Conservation (phyloP, 495 filamentous ascomycete genomes). For the Penicillium turbatum region DNA sequence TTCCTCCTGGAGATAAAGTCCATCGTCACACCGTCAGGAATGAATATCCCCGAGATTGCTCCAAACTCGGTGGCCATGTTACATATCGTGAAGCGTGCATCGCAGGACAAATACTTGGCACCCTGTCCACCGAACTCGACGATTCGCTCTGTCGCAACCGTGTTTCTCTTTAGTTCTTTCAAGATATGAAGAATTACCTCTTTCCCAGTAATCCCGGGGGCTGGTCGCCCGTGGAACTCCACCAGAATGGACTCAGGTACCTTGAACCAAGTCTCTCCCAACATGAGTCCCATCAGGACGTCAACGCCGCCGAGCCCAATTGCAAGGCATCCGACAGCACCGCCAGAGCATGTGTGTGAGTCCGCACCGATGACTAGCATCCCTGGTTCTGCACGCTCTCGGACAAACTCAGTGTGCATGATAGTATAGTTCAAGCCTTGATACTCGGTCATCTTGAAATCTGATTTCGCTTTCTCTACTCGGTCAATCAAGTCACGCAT, state of each 20-base stretch:
- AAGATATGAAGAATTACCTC: constrained; percentile 47
- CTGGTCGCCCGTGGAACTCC: constrained; percentile 16
- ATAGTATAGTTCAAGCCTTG: not conserved
- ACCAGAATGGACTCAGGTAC: constrained; percentile 39
- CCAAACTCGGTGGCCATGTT: constrained; percentile 51
- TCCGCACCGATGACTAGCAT: constrained; percentile 45
- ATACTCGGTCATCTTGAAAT: not conserved
- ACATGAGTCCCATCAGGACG: constrained; percentile 41
- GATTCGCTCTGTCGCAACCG: constrained; percentile 40
- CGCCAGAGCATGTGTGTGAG: constrained; percentile 46
- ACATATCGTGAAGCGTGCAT: constrained; percentile 46
- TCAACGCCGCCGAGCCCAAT: constrained; percentile 46
- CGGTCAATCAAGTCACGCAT: not conserved
- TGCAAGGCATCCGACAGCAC: constrained; percentile 36
- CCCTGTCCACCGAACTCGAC: constrained; percentile 46
- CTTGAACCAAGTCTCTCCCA: constrained; percentile 46
- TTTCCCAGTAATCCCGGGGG: constrained; percentile 40
- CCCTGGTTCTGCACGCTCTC: constrained; percentile 43
- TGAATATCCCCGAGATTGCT: constrained; percentile 41
- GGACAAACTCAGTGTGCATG: constrained; percentile 46
- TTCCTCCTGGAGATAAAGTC: not conserved
- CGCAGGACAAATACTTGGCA: constrained; percentile 30
- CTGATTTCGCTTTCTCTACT: not conserved
- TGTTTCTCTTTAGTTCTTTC: constrained; percentile 43
- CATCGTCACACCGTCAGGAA: constrained; percentile 36